phyloP scores from a whole-genome alignment of 352 stramenopile genomes.

The Globisporangium solare region DNA sequence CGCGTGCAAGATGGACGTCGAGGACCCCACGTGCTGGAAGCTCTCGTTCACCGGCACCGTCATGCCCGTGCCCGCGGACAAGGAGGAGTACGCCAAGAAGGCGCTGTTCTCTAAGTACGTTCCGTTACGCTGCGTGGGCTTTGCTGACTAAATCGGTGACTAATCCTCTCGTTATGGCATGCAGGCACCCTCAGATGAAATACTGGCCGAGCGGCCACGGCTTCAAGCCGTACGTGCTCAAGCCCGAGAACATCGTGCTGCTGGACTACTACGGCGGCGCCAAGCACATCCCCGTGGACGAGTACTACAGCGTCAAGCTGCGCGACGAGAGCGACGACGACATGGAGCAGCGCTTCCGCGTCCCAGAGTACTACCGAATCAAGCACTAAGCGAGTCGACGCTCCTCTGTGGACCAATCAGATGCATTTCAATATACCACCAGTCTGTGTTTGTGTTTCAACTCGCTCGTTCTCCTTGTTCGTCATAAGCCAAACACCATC shows the following conservation, averaged over 20 bases:
- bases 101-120: slow-evolving; percentile 66
- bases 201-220: slow-evolving; percentile 54
- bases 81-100: slow-evolving; percentile 40
- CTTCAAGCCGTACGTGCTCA: slow-evolving; percentile 46
- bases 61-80: slow-evolving; percentile 33
- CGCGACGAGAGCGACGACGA: slow-evolving; percentile 3
- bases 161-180: too few relatives aligned
- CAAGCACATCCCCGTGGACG: slow-evolving; percentile 52
- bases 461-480: too few relatives aligned
- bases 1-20: slow-evolving; percentile 62
- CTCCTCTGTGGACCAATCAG: too few relatives aligned
- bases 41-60: slow-evolving; percentile 51
- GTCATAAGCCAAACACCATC: too few relatives aligned
- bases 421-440: too few relatives aligned
- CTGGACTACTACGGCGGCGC: slow-evolving; percentile 70
- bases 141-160: too few relatives aligned
- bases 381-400: not conserved
- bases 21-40: slow-evolving; percentile 76
- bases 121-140: too few relatives aligned
- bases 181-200: slow-evolving; percentile 64
- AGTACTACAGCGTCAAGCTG: slow-evolving; percentile 63
- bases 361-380: not conserved
- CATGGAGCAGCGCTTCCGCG: not conserved
- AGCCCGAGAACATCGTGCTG: slow-evolving; percentile 57
- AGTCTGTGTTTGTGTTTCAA: not conserved